Evolutionary conservation across 768 basidiomycete genomes (phyloP).

Genomic region (Boletellus sp.): DNA sequence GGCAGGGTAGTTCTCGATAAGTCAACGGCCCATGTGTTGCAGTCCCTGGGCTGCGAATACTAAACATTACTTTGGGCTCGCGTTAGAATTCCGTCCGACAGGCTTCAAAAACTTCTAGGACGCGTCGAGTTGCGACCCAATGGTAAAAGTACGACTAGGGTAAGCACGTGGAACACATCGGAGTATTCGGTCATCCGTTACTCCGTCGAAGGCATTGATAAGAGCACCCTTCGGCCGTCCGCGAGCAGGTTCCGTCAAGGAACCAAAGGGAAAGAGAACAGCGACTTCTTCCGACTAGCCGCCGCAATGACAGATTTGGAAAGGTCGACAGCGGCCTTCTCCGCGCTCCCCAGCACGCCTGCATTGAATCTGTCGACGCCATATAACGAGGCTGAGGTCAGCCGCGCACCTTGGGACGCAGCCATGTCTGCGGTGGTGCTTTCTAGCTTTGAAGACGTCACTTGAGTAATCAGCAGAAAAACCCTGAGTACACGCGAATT

Average conservation of each 20-base stretch:
- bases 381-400: constrained; percentile 33
- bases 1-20: too few species aligned
- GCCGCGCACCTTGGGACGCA: constrained; percentile 26
- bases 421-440: constrained; percentile 27
- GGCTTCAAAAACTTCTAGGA: constrained; percentile 30
- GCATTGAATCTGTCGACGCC: constrained; percentile 35
- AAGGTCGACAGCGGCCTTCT: constrained; percentile 11
- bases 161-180: constrained; percentile 30
- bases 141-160: constrained; percentile 24
- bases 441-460: constrained; percentile 14
- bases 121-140: constrained; percentile 19
- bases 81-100: too few species aligned
- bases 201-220: constrained; percentile 9
- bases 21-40: constrained; percentile 38
- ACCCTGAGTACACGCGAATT: too few species aligned
- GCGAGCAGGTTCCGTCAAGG: constrained; percentile 25
- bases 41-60: constrained; percentile 38
- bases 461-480: background rate
- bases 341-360: constrained; percentile 28
- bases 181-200: constrained; percentile 21
- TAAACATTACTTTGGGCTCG: constrained; percentile 32
- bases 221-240: constrained; percentile 26
- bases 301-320: constrained; percentile 1
- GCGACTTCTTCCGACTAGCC: constrained; percentile 5
- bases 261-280: constrained; percentile 27